These are phyloP conservation scores for Cryptomeria japonica DNA, from an alignment of 75 land plant species.

Conservation along the genomic window DNA sequence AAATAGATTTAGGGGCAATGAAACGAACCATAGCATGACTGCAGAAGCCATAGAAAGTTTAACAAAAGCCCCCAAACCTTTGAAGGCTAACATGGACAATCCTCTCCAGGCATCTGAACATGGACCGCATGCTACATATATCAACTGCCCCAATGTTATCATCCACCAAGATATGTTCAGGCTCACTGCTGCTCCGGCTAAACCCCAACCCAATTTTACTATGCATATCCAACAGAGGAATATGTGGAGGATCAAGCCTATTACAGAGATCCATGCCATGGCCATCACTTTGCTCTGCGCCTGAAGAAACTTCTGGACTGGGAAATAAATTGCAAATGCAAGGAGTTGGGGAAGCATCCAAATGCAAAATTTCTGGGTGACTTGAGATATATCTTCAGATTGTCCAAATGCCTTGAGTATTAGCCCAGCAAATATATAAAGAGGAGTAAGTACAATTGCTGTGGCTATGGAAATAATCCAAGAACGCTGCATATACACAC, in stretches of 20 bases:
- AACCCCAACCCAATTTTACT: conserved; percentile 19
- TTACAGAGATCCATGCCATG: conserved; percentile 25
- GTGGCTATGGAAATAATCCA: conserved; percentile 40
- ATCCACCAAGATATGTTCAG: conserved; percentile 28
- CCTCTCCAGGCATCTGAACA: conserved; percentile 27
- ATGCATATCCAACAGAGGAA: conserved; percentile 29
- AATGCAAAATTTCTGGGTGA: conserved; percentile 14
- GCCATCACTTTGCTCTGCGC: conserved; percentile 41
- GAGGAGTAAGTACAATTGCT: conserved; percentile 25
- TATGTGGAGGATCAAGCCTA: conserved; percentile 19
- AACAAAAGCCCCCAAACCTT: conserved; percentile 18
- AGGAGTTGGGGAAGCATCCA: conserved; percentile 27
- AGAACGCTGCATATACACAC: conserved; percentile 78
- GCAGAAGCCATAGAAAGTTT: conserved; percentile 58
- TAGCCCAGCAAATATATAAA: conserved; percentile 50
- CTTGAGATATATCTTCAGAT: conserved; percentile 32
- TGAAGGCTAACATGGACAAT: conserved; percentile 24
- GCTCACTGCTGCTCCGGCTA: conserved; percentile 26
- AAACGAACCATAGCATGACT: conserved; percentile 68
- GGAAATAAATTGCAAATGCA: conserved; percentile 36
- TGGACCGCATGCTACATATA: conserved; percentile 9
- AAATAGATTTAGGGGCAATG: background rate
- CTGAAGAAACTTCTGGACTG: conserved; percentile 53
- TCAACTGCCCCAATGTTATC: conserved; percentile 6
- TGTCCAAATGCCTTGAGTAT: conserved; percentile 55